phyloP scores from a whole-genome alignment of 352 stramenopile species.

The Pythium insidiosum region DNA sequence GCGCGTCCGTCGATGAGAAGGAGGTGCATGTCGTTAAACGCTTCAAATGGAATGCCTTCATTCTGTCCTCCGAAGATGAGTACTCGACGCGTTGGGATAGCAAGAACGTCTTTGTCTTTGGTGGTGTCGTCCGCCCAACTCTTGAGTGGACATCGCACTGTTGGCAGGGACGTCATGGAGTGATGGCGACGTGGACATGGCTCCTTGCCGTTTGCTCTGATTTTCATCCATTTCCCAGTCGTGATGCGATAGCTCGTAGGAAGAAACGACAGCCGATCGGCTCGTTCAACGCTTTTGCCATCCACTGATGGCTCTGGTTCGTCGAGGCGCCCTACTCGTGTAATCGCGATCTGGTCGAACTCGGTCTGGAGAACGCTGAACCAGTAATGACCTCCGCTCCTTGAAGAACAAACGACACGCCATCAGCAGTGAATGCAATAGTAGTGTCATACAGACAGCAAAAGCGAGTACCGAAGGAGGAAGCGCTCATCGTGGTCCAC shows the following conservation, averaged over 20 bases:
- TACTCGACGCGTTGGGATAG: slow-evolving; percentile 28
- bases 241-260: slow-evolving; percentile 24
- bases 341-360: neutral
- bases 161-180: slow-evolving; percentile 51
- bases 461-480: slow-evolving; percentile 41
- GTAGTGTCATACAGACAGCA: neutral
- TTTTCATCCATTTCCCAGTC: slow-evolving; percentile 52
- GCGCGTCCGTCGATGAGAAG: slow-evolving; percentile 24
- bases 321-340: neutral
- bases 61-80: slow-evolving; percentile 64
- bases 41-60: slow-evolving; percentile 57
- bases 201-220: slow-evolving; percentile 25
- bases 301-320: neutral
- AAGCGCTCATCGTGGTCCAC: slow-evolving; percentile 26
- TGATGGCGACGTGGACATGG: slow-evolving; percentile 53
- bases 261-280: slow-evolving; percentile 34
- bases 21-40: slow-evolving; percentile 54
- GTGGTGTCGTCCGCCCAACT: slow-evolving; percentile 10
- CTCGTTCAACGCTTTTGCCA: slow-evolving; percentile 3
- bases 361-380: slow-evolving; percentile 52
- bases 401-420: slow-evolving; percentile 2
- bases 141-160: slow-evolving; percentile 14
- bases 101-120: neutral
- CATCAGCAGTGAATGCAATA: neutral
- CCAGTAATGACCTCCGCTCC: slow-evolving; percentile 69